phyloP scores from a whole-genome alignment of 2,329 filamentous ascomycete genomes.

The Pestalotiopsis sp. region DNA sequence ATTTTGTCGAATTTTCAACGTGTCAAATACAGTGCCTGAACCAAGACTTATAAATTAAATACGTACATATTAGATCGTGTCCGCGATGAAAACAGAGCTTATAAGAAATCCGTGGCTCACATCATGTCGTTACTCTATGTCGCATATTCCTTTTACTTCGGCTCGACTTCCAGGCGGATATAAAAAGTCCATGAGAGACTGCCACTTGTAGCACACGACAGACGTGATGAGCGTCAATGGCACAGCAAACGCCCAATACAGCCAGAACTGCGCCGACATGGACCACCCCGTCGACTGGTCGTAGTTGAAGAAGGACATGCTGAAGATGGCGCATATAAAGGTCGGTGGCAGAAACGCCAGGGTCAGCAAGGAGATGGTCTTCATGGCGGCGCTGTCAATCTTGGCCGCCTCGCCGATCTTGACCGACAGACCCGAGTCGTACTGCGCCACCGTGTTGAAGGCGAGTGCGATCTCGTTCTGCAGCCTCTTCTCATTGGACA shows the following conservation, averaged over 20 bases:
- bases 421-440: conserved; percentile 41
- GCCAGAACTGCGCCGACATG: conserved; percentile 32
- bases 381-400: conserved; percentile 54
- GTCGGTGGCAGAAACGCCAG: conserved; percentile 53
- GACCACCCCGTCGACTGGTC: conserved; percentile 22
- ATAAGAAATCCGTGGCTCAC: too few species aligned
- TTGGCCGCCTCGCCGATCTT: conserved; percentile 42
- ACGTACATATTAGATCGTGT: too few species aligned
- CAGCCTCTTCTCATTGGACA: conserved; percentile 47
- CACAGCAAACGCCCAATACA: conserved; percentile 32
- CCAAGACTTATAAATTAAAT: too few species aligned
- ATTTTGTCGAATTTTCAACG: background rate
- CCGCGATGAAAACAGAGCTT: too few species aligned
- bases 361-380: conserved; percentile 51
- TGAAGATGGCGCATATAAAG: conserved; percentile 51
- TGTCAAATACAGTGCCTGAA: too few species aligned
- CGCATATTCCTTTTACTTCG: too few species aligned
- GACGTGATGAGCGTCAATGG: conserved; percentile 24
- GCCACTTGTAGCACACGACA: background rate
- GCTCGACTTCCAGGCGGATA: too few species aligned
- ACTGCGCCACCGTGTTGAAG: conserved; percentile 46
- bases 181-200: background rate
- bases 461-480: conserved; percentile 58
- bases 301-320: conserved; percentile 46
- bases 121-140: too few species aligned